Evolutionary conservation across 306 rosid species (phyloP).

Genomic region (Casuarina cunninghamiana): DNA sequence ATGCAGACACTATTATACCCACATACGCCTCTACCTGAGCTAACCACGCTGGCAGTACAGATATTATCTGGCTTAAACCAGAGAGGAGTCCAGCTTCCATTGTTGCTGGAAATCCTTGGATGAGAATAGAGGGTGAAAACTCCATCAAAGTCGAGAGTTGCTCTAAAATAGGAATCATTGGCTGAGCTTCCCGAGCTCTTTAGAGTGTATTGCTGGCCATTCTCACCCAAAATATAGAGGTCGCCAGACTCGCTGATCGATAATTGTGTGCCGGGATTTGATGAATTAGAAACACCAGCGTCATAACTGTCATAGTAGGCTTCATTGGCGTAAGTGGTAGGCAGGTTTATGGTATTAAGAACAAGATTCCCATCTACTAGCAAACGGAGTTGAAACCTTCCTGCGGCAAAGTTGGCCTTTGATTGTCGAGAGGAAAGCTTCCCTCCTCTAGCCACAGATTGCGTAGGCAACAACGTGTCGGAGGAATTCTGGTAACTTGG

Average conservation of each 20-base stretch:
- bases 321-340: neutral
- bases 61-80: constrained; percentile 30
- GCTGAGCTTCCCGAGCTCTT: neutral
- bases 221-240: constrained; percentile 34
- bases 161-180: constrained; percentile 30
- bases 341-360: constrained; percentile 23
- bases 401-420: constrained; percentile 21
- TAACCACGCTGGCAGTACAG: neutral
- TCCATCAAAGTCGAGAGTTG: constrained; percentile 55
- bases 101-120: constrained; percentile 22
- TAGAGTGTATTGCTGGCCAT: neutral
- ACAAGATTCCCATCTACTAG: constrained; percentile 13
- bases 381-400: constrained; percentile 28
- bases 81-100: constrained; percentile 20
- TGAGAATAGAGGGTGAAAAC: constrained; percentile 31
- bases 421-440: constrained; percentile 30
- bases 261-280: constrained; percentile 11
- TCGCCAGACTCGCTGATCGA: constrained; percentile 39
- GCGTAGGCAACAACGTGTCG: constrained; percentile 41
- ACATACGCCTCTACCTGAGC: constrained; percentile 22
- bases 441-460: constrained; percentile 9
- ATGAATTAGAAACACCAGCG: neutral
- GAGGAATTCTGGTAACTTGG: neutral
- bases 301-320: neutral
- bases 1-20: constrained; percentile 24